Evolutionary conservation across 768 basidiomycete species (phyloP).

Genomic region (Boletus reticuloceps): DNA sequence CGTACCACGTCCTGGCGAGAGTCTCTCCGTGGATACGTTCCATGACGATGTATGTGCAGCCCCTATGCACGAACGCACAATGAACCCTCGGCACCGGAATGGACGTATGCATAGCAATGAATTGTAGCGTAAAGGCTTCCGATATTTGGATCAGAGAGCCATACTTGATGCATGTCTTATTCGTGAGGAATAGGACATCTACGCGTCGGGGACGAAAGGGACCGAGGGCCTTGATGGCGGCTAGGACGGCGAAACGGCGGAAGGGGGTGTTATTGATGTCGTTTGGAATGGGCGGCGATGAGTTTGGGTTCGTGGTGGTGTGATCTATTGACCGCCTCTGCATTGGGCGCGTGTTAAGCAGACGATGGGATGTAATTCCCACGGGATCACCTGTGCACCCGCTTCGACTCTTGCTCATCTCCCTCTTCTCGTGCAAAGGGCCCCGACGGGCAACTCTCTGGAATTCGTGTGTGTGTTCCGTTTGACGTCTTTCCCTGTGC

Average conservation of each 20-base stretch:
- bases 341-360: no score
- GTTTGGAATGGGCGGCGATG: no score
- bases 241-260: no score
- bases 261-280: no score
- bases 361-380: no score
- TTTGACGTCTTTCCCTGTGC: not conserved
- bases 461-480: conserved; percentile 54
- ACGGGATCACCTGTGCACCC: no score
- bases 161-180: not conserved
- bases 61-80: not conserved
- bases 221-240: no score
- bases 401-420: conserved; percentile 74
- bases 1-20: not conserved
- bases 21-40: not conserved
- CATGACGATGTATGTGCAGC: not conserved
- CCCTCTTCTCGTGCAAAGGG: conserved; percentile 66
- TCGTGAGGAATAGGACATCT: not conserved
- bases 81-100: not conserved
- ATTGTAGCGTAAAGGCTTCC: not conserved
- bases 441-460: conserved; percentile 51
- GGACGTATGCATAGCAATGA: not conserved
- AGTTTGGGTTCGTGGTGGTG: no score
- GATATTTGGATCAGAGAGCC: not conserved
- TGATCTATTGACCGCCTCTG: no score
- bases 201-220: no score